A percentile compares a stretch with the other conserved stretches of the same genome.
Conservation (phyloP, 176 grass and related monocot species). For the Phragmites australis region DNA sequence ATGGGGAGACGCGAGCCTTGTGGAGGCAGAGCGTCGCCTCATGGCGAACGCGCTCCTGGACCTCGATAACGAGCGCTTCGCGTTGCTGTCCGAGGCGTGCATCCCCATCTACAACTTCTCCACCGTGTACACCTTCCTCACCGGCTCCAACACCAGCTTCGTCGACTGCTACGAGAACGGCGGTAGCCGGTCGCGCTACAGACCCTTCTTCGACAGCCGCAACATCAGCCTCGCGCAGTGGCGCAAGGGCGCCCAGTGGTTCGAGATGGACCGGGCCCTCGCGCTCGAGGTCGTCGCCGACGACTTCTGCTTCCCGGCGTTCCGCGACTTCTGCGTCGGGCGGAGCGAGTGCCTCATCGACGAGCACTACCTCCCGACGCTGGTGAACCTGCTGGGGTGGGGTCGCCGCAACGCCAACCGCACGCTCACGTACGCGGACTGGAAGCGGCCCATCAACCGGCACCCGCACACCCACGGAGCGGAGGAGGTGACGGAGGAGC, state of each 20-base stretch:
- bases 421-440: constrained; percentile 59
- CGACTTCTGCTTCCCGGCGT: constrained; percentile 58
- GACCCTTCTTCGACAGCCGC: constrained; percentile 32
- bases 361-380: constrained; percentile 84
- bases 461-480: constrained; percentile 47
- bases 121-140: constrained; percentile 42
- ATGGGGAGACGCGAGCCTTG: constrained; percentile 60
- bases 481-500: constrained; percentile 35
- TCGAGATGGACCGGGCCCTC: constrained; percentile 55
- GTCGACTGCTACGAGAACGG: constrained; percentile 54
- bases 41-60: constrained; percentile 71
- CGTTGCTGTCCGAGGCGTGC: constrained; percentile 65
- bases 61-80: constrained; percentile 56
- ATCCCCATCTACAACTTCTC: constrained; percentile 50
- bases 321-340: constrained; percentile 55
- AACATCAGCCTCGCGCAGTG: constrained; percentile 51
- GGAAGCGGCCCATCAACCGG: constrained; percentile 25
- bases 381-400: constrained; percentile 41
- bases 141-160: constrained; percentile 47
- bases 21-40: constrained; percentile 56
- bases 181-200: constrained; percentile 54
- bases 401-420: constrained; percentile 51
- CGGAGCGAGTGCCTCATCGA: constrained; percentile 49
- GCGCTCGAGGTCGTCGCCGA: constrained; percentile 55
- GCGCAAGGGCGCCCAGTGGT: constrained; percentile 85